Evolutionary conservation across 2,329 filamentous ascomycete genomes (phyloP).

Genomic region (Aspergillus puulaauensis): DNA sequence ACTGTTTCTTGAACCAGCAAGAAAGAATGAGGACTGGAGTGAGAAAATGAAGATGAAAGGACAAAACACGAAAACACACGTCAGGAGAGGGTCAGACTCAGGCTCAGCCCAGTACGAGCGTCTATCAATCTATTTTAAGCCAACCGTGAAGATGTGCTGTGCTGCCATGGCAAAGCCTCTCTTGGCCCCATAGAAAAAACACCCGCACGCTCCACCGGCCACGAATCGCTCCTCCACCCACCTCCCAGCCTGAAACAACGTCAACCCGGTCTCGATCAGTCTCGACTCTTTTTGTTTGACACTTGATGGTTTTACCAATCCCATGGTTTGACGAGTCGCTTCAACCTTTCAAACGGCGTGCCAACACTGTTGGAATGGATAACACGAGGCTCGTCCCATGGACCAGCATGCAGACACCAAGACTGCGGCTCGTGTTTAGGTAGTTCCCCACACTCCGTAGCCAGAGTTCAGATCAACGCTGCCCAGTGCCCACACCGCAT

Average conservation of each 20-base stretch:
- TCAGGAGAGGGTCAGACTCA: neutral
- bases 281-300: neutral
- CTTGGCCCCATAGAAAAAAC: neutral
- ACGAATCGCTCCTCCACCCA: neutral
- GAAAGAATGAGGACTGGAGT: neutral
- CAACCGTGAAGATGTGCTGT: neutral
- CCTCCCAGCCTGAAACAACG: neutral
- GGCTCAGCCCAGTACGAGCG: neutral
- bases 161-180: conserved; percentile 9
- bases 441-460: neutral
- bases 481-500: neutral
- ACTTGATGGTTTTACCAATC: neutral
- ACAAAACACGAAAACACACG: neutral
- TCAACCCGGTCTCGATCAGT: neutral
- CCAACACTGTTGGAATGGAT: neutral
- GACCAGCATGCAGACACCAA: neutral
- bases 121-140: conserved; percentile 9
- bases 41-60: neutral
- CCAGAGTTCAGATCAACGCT: neutral
- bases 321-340: too few species aligned
- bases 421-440: neutral
- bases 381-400: neutral
- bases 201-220: neutral
- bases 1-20: conserved; percentile 5
- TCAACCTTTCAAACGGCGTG: too few species aligned